Evolutionary conservation across 495 filamentous ascomycete genomes (phyloP).

Genomic region (Penicillium tannophilum): DNA sequence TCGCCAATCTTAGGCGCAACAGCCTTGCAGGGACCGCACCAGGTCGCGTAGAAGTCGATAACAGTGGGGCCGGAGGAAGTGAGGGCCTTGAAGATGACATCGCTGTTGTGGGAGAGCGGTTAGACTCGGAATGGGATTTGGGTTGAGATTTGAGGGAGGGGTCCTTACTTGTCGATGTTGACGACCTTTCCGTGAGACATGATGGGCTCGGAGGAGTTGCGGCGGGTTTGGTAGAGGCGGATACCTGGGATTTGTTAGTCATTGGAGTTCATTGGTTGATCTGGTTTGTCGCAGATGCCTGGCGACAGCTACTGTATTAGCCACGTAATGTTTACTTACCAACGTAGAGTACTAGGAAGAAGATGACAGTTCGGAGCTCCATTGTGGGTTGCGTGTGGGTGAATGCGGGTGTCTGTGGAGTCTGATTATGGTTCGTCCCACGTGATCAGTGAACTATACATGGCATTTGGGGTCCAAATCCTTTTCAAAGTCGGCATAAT

Average conservation of each 20-base stretch:
- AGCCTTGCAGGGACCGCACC: constrained; percentile 34
- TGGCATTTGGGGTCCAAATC: not conserved
- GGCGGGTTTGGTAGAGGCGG: constrained; percentile 21
- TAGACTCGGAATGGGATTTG: constrained; percentile 6
- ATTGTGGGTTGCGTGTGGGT: constrained; percentile 26
- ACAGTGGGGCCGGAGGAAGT: constrained; percentile 28
- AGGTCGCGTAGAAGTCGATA: constrained; percentile 35
- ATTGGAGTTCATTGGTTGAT: not conserved
- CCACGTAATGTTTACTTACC: constrained; percentile 12
- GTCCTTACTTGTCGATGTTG: constrained; percentile 33
- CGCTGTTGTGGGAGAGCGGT: constrained; percentile 20
- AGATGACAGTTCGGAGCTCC: constrained; percentile 27
- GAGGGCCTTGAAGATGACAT: constrained; percentile 35
- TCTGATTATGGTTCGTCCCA: not conserved
- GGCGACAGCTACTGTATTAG: not conserved
- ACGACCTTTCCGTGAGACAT: constrained; percentile 32
- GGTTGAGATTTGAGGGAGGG: not conserved
- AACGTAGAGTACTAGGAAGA: constrained; percentile 24
- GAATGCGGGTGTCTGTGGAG: constrained; percentile 5
- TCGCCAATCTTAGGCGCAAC: constrained; percentile 31
- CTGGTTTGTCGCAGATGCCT: not conserved
- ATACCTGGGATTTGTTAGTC: constrained; percentile 22
- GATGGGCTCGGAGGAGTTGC: constrained; percentile 18
- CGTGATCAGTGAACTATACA: constrained; percentile 9
- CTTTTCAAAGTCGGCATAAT: no score